Evolutionary conservation across 2,329 filamentous ascomycete species (phyloP).

Genomic region (Verticillium klebahnii): DNA sequence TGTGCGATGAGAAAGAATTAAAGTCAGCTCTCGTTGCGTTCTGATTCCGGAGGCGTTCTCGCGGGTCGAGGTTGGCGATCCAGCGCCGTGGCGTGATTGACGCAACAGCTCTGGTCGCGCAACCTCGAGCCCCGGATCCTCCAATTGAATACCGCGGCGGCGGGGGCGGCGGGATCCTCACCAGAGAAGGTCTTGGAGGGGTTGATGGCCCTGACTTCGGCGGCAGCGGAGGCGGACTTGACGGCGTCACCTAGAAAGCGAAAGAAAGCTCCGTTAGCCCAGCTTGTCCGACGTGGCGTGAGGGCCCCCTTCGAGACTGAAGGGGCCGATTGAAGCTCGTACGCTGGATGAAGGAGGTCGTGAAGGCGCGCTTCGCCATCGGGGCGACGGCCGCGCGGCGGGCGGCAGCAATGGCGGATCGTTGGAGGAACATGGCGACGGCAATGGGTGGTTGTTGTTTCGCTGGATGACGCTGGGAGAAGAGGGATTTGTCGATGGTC

Average conservation of each 20-base stretch:
- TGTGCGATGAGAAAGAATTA: slow-evolving; percentile 31
- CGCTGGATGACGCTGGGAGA: slow-evolving; percentile 16
- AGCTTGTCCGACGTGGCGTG: not conserved
- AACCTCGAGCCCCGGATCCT: slow-evolving; percentile 1
- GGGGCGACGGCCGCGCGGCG: slow-evolving; percentile 54
- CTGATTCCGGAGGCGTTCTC: not conserved
- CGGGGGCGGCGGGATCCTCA: slow-evolving; percentile 26
- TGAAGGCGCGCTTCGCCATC: slow-evolving; percentile 53
- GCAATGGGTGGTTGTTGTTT: slow-evolving; percentile 17
- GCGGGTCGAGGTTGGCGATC: not conserved
- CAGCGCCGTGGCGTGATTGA: slow-evolving; percentile 4
- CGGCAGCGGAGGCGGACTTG: slow-evolving; percentile 28
- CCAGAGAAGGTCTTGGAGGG: slow-evolving; percentile 41
- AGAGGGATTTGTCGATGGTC: slow-evolving; percentile 45
- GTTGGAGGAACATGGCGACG: slow-evolving; percentile 58
- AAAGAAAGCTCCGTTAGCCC: not conserved
- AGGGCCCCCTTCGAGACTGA: not conserved
- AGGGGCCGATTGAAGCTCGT: slow-evolving; percentile 27
- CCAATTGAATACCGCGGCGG: slow-evolving; percentile 5
- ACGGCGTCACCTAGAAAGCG: slow-evolving; percentile 28
- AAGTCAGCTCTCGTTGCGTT: not conserved
- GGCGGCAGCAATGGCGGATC: slow-evolving; percentile 55
- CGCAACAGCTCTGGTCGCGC: not conserved
- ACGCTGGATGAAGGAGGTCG: slow-evolving; percentile 58
- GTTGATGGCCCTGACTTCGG: slow-evolving; percentile 24